phyloP scores from a whole-genome alignment of 257 asterid species.

The Solanum okadae region DNA sequence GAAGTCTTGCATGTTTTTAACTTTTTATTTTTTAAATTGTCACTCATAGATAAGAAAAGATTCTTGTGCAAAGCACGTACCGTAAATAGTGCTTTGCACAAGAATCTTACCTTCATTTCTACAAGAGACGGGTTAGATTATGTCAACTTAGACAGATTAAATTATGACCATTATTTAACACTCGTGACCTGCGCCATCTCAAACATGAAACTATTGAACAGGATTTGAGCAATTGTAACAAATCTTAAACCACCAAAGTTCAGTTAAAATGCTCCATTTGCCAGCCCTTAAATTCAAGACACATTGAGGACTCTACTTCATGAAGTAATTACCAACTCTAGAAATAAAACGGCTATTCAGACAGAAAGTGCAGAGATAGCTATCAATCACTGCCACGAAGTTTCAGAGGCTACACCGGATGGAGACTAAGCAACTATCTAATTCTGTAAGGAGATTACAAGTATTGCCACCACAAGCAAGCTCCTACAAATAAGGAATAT shows the following conservation, averaged over 20 bases:
- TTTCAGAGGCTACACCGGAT: background rate
- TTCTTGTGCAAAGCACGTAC: background rate
- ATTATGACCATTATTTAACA: background rate
- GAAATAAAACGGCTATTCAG: background rate
- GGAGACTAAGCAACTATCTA: background rate
- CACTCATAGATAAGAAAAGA: too few species aligned
- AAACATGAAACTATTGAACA: background rate
- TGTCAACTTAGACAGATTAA: background rate
- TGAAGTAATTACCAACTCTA: background rate
- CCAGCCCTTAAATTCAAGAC: background rate
- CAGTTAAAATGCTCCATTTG: background rate
- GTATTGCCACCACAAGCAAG: background rate
- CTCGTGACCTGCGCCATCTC: background rate
- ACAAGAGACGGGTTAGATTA: background rate
- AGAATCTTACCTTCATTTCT: background rate
- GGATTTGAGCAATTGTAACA: background rate
- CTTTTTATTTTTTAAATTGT: too few species aligned
- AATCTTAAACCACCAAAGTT: background rate
- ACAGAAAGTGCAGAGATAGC: background rate
- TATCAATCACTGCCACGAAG: background rate
- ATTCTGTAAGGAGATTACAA: background rate
- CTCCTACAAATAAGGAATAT: background rate
- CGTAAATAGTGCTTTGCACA: too few species aligned
- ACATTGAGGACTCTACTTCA: background rate
- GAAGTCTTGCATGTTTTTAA: background rate